A percentile compares a stretch with the other conserved stretches of the same genome.
These are phyloP conservation scores for Albatrellus ellisii DNA, from an alignment of 768 basidiomycete species.

Conservation along the genomic window DNA sequence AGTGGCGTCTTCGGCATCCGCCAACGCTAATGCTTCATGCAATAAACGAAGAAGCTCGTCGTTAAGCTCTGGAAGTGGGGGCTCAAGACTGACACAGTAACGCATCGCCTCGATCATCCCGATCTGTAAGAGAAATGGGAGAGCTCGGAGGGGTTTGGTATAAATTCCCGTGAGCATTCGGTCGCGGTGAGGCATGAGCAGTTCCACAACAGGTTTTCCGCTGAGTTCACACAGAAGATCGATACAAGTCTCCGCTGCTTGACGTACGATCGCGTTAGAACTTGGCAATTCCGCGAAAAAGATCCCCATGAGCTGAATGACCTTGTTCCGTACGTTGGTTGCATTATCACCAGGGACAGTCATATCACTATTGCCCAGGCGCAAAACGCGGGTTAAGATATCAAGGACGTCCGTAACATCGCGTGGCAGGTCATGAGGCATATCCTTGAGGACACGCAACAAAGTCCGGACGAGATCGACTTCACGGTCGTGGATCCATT, in stretches of 20 bases:
- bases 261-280: slow-evolving; percentile 73
- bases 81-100: slow-evolving; percentile 81
- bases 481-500: slow-evolving; percentile 79
- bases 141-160: slow-evolving; percentile 90
- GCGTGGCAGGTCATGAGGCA: slow-evolving; percentile 78
- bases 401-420: slow-evolving; percentile 69
- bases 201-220: slow-evolving; percentile 55
- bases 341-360: slow-evolving; percentile 33
- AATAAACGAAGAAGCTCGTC: slow-evolving; percentile 86
- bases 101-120: slow-evolving; percentile 97
- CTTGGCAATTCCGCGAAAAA: slow-evolving; percentile 84
- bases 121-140: slow-evolving; percentile 91
- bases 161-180: slow-evolving; percentile 83
- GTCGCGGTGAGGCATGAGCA: slow-evolving; percentile 78
- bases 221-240: slow-evolving; percentile 63
- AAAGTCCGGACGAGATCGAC: slow-evolving; percentile 84
- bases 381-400: slow-evolving; percentile 56
- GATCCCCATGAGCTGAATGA: slow-evolving; percentile 63
- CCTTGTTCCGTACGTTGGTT: slow-evolving; percentile 32
- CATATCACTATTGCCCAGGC: slow-evolving; percentile 39
- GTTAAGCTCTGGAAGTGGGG: slow-evolving; percentile 82
- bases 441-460: slow-evolving; percentile 86
- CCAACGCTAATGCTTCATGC: slow-evolving; percentile 88
- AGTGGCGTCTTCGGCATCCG: slow-evolving; percentile 88
- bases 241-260: slow-evolving; percentile 73